phyloP scores from a whole-genome alignment of 2,329 filamentous ascomycete genomes.

The Monosporascus sp. region DNA sequence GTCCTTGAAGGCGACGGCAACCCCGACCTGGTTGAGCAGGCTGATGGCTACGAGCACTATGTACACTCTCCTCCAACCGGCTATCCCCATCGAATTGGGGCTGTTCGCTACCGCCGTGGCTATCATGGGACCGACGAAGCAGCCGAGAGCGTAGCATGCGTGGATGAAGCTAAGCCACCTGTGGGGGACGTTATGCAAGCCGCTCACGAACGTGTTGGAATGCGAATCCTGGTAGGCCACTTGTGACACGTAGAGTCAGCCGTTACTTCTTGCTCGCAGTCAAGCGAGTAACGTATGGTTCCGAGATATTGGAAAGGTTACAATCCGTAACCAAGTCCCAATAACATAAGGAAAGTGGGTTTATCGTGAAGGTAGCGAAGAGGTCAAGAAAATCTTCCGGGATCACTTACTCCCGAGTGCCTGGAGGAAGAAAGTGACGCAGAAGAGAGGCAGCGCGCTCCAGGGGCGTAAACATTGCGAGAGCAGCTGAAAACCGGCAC shows the following conservation, averaged over 20 bases:
- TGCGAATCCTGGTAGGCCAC: constrained; percentile 60
- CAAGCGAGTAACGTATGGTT: no score
- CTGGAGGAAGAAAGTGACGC: constrained; percentile 52
- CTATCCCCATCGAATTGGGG: constrained; percentile 14
- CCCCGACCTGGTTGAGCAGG: constrained; percentile 43
- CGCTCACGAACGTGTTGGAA: constrained; percentile 56
- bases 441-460: constrained; percentile 53
- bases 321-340: no score
- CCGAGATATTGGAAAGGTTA: no score
- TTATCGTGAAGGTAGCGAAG: no score
- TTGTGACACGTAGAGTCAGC: neutral
- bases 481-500: constrained; percentile 49
- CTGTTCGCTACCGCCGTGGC: constrained; percentile 44
- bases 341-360: no score
- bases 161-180: constrained; percentile 61
- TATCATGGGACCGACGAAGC: constrained; percentile 52
- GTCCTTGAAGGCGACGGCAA: constrained; percentile 46
- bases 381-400: no score
- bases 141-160: constrained; percentile 56
- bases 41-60: constrained; percentile 49
- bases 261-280: no score
- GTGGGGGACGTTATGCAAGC: constrained; percentile 44
- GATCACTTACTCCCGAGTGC: constrained; percentile 40
- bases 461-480: constrained; percentile 52
- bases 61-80: constrained; percentile 53